These are phyloP conservation scores for Heritiera fomes DNA, from an alignment of 345 rosid genomes.

Conservation along the genomic window DNA sequence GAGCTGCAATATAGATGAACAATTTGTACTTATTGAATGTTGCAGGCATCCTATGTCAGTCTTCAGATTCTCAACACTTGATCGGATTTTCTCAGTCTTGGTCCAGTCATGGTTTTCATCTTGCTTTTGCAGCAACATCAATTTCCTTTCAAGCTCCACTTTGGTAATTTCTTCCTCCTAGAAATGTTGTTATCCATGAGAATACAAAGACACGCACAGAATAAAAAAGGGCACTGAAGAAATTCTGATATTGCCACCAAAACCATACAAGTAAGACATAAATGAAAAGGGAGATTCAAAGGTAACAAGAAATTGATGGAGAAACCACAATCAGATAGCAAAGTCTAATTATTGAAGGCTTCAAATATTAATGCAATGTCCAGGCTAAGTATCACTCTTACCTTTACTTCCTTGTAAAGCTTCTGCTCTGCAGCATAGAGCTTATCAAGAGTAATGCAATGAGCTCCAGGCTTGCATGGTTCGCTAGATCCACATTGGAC, in stretches of 20 bases:
- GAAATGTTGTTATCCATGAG: slow-evolving; percentile 13
- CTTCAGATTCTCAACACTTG: slow-evolving; percentile 58
- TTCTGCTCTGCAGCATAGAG: slow-evolving; percentile 73
- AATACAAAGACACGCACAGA: background rate
- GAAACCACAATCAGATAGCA: background rate
- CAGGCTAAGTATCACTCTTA: slow-evolving; percentile 28
- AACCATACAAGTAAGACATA: background rate
- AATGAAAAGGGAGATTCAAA: background rate
- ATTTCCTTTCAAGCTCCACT: slow-evolving; percentile 72
- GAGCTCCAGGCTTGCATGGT: slow-evolving; percentile 90
- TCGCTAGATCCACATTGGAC: slow-evolving; percentile 41
- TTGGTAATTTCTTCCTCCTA: slow-evolving; percentile 81
- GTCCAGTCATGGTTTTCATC: slow-evolving; percentile 55
- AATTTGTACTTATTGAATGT: slow-evolving; percentile 54
- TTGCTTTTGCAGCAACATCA: slow-evolving; percentile 58
- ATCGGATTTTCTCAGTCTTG: slow-evolving; percentile 66
- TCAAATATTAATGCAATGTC: slow-evolving; percentile 3
- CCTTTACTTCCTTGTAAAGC: slow-evolving; percentile 82
- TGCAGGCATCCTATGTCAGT: slow-evolving; percentile 50
- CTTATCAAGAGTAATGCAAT: slow-evolving; percentile 72
- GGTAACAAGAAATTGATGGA: background rate
- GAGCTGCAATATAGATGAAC: slow-evolving; percentile 51
- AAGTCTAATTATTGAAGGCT: background rate
- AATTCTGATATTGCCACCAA: background rate
- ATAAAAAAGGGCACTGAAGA: background rate